Base-by-base conservation (phyloP, 2,329 filamentous ascomycete genomes). In the Penicillium crustosum region DNA sequence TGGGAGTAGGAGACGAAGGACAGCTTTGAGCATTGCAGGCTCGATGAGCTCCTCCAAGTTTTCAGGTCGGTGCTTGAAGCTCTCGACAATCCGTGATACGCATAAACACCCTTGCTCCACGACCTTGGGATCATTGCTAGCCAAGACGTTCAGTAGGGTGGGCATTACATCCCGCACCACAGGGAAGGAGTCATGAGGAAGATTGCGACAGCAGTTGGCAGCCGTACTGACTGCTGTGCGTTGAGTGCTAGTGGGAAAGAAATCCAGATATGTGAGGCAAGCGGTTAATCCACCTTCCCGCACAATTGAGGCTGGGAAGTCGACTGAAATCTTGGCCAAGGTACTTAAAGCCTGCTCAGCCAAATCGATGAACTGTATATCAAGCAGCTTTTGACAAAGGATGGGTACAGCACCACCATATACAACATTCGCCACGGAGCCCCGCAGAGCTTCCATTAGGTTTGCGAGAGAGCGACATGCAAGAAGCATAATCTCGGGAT, bases 341-440 rank as follows among this genome's bases (percentile, higher is more conserved):
- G 94, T 99, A 78, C 92, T 99, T 49, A 99, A 79, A 57, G 94
- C 92, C 78, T 99, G 95, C 77, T 99, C 94, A 38, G 95, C 95
- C 53, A 99, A 82, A 74, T 99, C 94, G 72, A 99, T 99, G 74
- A 93, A 99, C 61, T 93, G 89, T 45, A 97, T 97, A 75, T 97
- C 93, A 60, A 97, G 82, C 31, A 99, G 82, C 76, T 97, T 99
- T 71, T 93, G 90, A 77, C 94, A 97, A 27, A 99, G 80, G 13
- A 99, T 87, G 2, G 94, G 93, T 6, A 99, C 94, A 35, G 94
- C 94, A 49, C 92, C 91, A n/a, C 93, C 93, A 72, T 97, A 97
- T 4, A 97, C 94, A 15, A 99, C 92, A 72, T 96, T 97, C 13
- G 92, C 90, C 49, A 94, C 94, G 57, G 93, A 93, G 35, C 91